A percentile compares a stretch with the other conserved stretches of the same genome.
Evolutionary conservation across 768 basidiomycete species (phyloP).

Genomic region (Trametes coccinea): DNA sequence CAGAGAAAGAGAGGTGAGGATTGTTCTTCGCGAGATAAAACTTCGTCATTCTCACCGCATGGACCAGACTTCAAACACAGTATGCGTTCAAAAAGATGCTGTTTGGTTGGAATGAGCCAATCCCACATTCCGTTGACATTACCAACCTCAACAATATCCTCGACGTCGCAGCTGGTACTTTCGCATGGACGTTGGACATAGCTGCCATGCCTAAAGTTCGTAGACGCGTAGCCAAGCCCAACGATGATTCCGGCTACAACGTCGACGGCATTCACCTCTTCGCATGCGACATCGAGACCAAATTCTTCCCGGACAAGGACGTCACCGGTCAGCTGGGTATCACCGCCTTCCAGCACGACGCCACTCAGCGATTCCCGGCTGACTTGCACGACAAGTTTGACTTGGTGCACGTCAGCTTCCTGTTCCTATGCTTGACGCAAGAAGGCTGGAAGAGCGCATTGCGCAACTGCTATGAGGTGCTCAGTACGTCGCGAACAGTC

Average conservation of each 20-base stretch:
- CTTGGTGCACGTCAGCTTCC: constrained; percentile 21
- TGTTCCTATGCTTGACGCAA: constrained; percentile 18
- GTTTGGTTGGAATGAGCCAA: constrained; percentile 9
- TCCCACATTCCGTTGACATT: constrained; percentile 15
- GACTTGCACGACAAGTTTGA: constrained; percentile 21
- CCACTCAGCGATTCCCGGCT: constrained; percentile 19
- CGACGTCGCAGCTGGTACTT: constrained; percentile 24
- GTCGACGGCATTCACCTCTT: constrained; percentile 2
- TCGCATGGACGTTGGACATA: constrained; percentile 22
- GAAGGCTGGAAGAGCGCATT: constrained; percentile 19
- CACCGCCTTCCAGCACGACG: constrained; percentile 24
- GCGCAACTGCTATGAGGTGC: constrained; percentile 4
- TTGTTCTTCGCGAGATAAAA: background rate
- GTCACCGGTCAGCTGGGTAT: constrained; percentile 8
- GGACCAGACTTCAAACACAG: constrained; percentile 1
- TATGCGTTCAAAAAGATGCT: constrained; percentile 19
- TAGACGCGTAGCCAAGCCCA: background rate
- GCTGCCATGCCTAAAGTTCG: constrained; percentile 3
- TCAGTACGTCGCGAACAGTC: constrained; percentile 9
- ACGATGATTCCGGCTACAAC: background rate
- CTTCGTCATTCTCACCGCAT: too few species aligned
- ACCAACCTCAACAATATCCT: constrained; percentile 2
- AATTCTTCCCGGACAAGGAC: constrained; percentile 8
- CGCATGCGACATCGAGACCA: constrained; percentile 23
- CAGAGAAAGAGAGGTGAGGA: constrained; percentile 1